Evolutionary conservation across 345 rosid genomes (phyloP), one percentile per base, ranked within the genome.

Genomic region (Tarenaya hassleriana): DNA sequence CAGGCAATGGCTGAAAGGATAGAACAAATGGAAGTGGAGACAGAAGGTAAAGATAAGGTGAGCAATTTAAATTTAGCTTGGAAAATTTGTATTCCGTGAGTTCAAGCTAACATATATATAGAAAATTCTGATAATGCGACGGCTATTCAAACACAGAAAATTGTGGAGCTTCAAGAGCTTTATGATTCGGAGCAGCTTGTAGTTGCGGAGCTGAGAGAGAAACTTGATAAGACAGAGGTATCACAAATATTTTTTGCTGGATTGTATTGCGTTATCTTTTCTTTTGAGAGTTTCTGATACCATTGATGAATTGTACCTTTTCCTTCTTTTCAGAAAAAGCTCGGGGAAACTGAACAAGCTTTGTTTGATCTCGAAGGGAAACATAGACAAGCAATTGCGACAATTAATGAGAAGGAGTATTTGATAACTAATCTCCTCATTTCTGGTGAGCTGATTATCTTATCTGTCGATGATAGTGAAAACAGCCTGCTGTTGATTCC

Each of bases 1-100:
- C 75, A 92, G 96, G 95, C 88, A 56, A 92, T 92, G 98, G 75
- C 91, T 62, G 97, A 88, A 75, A 92, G 81, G 75, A 88, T 92
- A 55, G 98, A 92, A 73, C 85, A 71, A 63, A 79, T 92, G 86
- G 97, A 85, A 75, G 84, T 73, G 65, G 70, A 75, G 4, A 74
- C 91, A 50, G 94, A 85, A 54, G 79, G 90, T 21, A 92, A 88
- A 74, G 91, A 85, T 52, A 88, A 83, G 77, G 96, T 84, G 57
- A 59, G n/a, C n/a, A n/a, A n/a, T n/a, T n/a, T n/a, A n/a, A n/a
- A n/a, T n/a, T n/a, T n/a, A 54, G 10, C 10, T 18, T 51, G 19
- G 4, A 58, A 4, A 20, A 39, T 41, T 16, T 16, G 1, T 15
- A 16, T 15, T 11, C 34, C 29, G 57, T 7, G 15, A 20, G 34